Evolutionary conservation across 1,284 basidiomycete species (phyloP), one percentile per base, ranked within the genome.

Genomic region (Tilletia walkeri): DNA sequence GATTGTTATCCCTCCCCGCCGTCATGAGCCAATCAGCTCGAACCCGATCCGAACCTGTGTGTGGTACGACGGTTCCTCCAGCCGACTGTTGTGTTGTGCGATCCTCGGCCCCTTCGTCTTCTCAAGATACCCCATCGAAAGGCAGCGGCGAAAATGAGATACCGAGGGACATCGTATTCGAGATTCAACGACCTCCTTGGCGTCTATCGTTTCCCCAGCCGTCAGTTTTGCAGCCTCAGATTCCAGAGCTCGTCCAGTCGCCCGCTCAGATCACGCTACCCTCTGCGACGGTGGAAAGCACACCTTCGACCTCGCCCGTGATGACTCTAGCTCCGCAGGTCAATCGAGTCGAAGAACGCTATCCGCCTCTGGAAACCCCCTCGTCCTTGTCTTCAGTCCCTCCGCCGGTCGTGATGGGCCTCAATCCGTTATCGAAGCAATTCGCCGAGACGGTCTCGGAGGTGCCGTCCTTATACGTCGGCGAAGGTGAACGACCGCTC

Each of bases 391-490:
- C 36, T 7, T 9, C 36, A 18, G 38, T n/a, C 18, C 59, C 59
- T 38, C 59, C 30, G n/a, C 41, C 41, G 14, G 41, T 14, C 41
- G 14, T 41, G 3, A 39, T 63, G 34, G 59, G 59, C 5, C 30
- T 63, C 30, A 34, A 63, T 39, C 59, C 59, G 12, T 36, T 63
- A 34, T 63, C 59, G 6, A 34, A 63, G 34, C 30, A 63, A 41
- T 63, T 63, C 36, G 59, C 59, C 34, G 36, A 63, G 10, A 38
- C 14, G 4, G 36, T 63, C 12, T 39, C 30, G 4, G 34, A 63
- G 34, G 20, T 63, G 9, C 59, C 59, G 36, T 63, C 59, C 6
- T 34, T 63, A 5, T 63, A 63, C 34, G 36, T 63, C 34, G 59
- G 59, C n/a, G 34, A 18, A 14, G 34, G 16, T 7, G 36, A 10